Evolutionary conservation across 2,329 filamentous ascomycete genomes (phyloP).

Genomic region (Sarocladiaceae sp.): DNA sequence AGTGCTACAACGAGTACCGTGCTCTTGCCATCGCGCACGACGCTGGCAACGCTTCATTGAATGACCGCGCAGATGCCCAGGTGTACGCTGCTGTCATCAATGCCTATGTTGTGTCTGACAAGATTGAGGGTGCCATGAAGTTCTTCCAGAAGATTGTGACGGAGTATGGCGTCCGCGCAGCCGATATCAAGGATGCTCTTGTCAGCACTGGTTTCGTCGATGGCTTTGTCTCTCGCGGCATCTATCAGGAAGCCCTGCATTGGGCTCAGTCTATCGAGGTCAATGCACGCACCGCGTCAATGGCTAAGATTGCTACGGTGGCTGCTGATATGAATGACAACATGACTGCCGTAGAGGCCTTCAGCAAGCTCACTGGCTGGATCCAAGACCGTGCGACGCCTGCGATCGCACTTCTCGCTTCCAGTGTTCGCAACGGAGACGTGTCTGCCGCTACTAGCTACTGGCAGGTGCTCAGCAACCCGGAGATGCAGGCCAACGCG

Average conservation of each 20-base stretch:
- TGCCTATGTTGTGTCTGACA: constrained; percentile 79
- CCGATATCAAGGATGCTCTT: constrained; percentile 66
- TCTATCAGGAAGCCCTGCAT: constrained; percentile 68
- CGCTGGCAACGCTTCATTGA: constrained; percentile 62
- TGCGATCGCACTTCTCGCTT: constrained; percentile 77
- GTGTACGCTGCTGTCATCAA: constrained; percentile 91
- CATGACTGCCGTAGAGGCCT: constrained; percentile 63
- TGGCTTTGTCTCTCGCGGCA: constrained; percentile 65
- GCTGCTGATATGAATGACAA: constrained; percentile 78
- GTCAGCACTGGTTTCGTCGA: constrained; percentile 74
- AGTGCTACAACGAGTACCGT: constrained; percentile 95
- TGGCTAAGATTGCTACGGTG: constrained; percentile 68
- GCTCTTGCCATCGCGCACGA: constrained; percentile 82
- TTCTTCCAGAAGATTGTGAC: constrained; percentile 79
- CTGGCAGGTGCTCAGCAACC: constrained; percentile 69
- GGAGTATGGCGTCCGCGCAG: constrained; percentile 53
- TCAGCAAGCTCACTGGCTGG: constrained; percentile 51
- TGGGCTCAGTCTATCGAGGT: constrained; percentile 65
- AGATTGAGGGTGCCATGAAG: constrained; percentile 74
- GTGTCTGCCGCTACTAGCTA: constrained; percentile 72
- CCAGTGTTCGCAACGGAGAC: constrained; percentile 80
- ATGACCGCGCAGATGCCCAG: constrained; percentile 71
- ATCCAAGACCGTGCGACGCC: constrained; percentile 50
- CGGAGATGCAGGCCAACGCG: constrained; percentile 54
- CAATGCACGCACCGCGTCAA: constrained; percentile 54